phyloP scores from a whole-genome alignment of 2,329 filamentous ascomycete species.

The Aureobasidium pullulans region DNA sequence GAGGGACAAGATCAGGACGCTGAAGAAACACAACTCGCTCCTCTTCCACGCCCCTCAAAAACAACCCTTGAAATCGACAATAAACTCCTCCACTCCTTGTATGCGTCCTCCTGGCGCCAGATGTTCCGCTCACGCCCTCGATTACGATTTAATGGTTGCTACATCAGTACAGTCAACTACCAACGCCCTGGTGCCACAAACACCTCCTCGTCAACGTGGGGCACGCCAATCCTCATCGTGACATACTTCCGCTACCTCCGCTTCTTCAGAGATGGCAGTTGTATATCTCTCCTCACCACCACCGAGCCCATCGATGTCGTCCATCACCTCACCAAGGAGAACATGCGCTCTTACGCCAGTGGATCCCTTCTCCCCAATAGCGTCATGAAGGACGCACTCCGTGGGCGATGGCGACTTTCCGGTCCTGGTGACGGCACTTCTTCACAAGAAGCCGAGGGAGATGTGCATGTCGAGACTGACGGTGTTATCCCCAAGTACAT shows the following conservation, averaged over 20 bases:
- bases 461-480: slow-evolving; percentile 78
- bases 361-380: slow-evolving; percentile 37
- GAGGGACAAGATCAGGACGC: neutral
- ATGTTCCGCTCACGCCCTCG: slow-evolving; percentile 81
- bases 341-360: slow-evolving; percentile 41
- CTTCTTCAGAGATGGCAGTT: slow-evolving; percentile 84
- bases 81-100: slow-evolving; percentile 23
- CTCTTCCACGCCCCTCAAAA: slow-evolving; percentile 14
- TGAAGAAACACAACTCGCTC: neutral
- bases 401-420: slow-evolving; percentile 59
- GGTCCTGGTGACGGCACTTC: slow-evolving; percentile 33
- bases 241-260: slow-evolving; percentile 97
- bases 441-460: slow-evolving; percentile 49
- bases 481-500: slow-evolving; percentile 72
- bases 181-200: slow-evolving; percentile 70
- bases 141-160: slow-evolving; percentile 88
- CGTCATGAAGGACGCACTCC: slow-evolving; percentile 62
- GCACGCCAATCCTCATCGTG: slow-evolving; percentile 81
- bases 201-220: slow-evolving; percentile 66
- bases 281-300: slow-evolving; percentile 73
- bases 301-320: slow-evolving; percentile 81
- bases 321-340: slow-evolving; percentile 68
- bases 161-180: slow-evolving; percentile 96
- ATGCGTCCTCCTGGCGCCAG: slow-evolving; percentile 39
- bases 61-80: slow-evolving; percentile 18